These are phyloP conservation scores for Suillus decipiens DNA, from an alignment of 768 basidiomycete genomes.

Conservation along the genomic window DNA sequence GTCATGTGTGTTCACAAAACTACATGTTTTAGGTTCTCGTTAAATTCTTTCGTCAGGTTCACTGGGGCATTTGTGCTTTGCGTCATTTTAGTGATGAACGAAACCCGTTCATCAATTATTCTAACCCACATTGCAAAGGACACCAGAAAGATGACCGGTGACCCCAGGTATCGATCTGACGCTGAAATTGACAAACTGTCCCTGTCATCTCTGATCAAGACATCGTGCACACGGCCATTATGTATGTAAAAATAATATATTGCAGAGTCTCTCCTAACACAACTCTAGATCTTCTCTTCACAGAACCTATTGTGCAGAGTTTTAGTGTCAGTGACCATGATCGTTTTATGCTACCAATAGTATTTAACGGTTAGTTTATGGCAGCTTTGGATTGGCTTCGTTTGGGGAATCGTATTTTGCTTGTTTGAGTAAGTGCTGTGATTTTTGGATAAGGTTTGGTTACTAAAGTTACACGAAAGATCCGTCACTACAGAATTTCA, in stretches of 20 bases:
- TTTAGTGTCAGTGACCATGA: slow-evolving; percentile 55
- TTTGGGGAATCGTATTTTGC: slow-evolving; percentile 75
- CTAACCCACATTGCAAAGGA: slow-evolving; percentile 64
- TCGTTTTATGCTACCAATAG: not conserved
- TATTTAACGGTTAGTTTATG: not conserved
- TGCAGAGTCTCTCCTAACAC: slow-evolving; percentile 5
- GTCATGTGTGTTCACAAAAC: slow-evolving; percentile 46
- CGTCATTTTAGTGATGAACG: slow-evolving; percentile 58
- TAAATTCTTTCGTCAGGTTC: slow-evolving; percentile 38
- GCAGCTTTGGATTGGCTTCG: slow-evolving; percentile 67
- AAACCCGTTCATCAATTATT: slow-evolving; percentile 74
- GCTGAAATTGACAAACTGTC: slow-evolving; percentile 62
- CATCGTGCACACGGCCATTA: slow-evolving; percentile 69
- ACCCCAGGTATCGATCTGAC: slow-evolving; percentile 57
- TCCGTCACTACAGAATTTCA: slow-evolving; percentile 58
- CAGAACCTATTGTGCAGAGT: slow-evolving; percentile 70
- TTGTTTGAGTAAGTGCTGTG: slow-evolving; percentile 50
- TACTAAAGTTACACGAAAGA: slow-evolving; percentile 29
- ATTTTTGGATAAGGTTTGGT: not conserved
- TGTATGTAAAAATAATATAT: slow-evolving; percentile 44
- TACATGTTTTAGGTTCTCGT: not conserved
- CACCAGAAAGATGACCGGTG: slow-evolving; percentile 65
- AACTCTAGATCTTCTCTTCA: slow-evolving; percentile 24
- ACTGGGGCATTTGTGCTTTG: slow-evolving; percentile 51
- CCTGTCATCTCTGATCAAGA: slow-evolving; percentile 58